Evolutionary conservation across 2,329 filamentous ascomycete genomes (phyloP), one percentile per base, ranked within the genome.

Genomic region (Fusarium sublunatum): DNA sequence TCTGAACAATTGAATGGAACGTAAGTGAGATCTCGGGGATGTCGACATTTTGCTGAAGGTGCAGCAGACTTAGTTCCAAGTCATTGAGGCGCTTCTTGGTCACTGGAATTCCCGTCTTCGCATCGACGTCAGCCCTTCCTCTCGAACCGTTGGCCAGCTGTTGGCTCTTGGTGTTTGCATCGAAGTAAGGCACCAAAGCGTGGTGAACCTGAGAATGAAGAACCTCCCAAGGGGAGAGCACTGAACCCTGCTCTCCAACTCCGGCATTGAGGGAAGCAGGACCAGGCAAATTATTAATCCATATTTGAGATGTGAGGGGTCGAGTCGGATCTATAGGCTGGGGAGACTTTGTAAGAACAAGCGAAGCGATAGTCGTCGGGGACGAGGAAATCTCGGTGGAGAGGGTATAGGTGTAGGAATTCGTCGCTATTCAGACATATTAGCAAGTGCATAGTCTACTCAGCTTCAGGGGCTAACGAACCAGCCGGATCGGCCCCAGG

Each of bases 61-160:
- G 94, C 55, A 93, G 84, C 71, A 99, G 81, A 68, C 91, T 95
- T 69, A 97, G 83, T 76, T 97, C 93, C 68, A 99, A 80, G 76
- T 99, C 96, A 46, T 94, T 95, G 76, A 98, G 89, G 73, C 93
- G 92, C 85, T 97, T 97, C 83, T 97, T 97, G 19, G 95, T 94
- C n/a, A 94, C 92, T 13, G 95, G 93, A 62, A 99, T 93, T 58
- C 95, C 95, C 15, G 92, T 96, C 80, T 96, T 96, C 40, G 91
- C 88, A 73, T 98, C 95, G 46, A 91, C 88, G 72, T 98, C 93
- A 19, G 90, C 86, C 71, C 92, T 88, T 64, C 88, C 88, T 73
- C 91, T 89, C 51, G 83, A 81, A 13, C 88, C 87, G 72, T 85
- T 86, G 54, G 80, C 79, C 46, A 86, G 79, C 73, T 92, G 90